Conservation (phyloP, 2,329 filamentous ascomycete species). For the Macrophomina tecta region DNA sequence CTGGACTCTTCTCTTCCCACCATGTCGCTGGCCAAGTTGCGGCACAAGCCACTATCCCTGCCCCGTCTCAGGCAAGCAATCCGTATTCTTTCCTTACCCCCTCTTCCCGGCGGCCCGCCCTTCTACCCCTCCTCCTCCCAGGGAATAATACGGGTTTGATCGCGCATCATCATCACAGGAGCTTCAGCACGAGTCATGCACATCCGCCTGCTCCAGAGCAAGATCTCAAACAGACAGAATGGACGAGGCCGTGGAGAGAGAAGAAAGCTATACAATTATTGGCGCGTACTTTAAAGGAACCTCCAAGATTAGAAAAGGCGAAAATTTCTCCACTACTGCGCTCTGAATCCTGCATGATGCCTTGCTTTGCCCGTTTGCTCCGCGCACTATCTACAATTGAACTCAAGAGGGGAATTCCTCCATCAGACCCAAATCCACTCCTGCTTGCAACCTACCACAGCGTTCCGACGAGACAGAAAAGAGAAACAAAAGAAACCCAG, state of each 20-base stretch:
- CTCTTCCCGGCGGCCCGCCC: background rate
- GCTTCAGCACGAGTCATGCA: constrained; percentile 9
- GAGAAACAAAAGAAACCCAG: constrained; percentile 12
- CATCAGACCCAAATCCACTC: constrained; percentile 22
- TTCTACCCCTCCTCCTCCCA: background rate
- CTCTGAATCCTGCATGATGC: constrained; percentile 26
- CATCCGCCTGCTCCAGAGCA: constrained; percentile 2
- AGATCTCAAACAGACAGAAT: background rate
- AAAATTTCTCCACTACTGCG: constrained; percentile 27
- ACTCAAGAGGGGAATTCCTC: constrained; percentile 28
- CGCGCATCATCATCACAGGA: constrained; percentile 11
- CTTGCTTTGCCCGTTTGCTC: constrained; percentile 28
- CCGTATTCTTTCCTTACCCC: background rate
- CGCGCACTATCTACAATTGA: constrained; percentile 37
- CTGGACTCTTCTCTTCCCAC: background rate
- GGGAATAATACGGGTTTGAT: background rate
- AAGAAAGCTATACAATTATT: constrained; percentile 26
- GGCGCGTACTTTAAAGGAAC: constrained; percentile 23
- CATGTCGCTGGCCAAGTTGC: background rate
- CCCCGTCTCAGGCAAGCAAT: constrained; percentile 2
- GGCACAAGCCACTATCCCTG: background rate
- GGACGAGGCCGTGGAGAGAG: background rate
- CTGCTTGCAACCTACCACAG: constrained; percentile 24
- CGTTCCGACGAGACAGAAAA: background rate
- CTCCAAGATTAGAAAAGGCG: constrained; percentile 9